Percentiles rank a stretch among this genome's conserved stretches.
These are phyloP conservation scores for Umbelopsis sp. DNA, from an alignment of 192 early-diverging fungal species.

Conservation along the genomic window DNA sequence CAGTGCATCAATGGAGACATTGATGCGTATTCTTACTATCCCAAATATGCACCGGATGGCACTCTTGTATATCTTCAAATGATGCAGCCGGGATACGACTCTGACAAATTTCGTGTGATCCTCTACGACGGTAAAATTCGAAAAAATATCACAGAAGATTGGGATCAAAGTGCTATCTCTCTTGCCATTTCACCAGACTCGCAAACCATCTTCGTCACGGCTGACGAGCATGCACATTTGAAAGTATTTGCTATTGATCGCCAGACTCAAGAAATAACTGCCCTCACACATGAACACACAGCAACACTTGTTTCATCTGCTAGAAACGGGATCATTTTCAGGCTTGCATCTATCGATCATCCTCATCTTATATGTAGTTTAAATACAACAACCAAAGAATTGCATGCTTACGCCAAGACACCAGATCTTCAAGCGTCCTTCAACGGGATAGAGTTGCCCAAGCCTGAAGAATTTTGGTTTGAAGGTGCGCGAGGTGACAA, in stretches of 20 bases:
- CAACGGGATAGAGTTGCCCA: constrained; percentile 43
- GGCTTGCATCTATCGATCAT: constrained; percentile 39
- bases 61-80: constrained; percentile 71
- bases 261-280: constrained; percentile 39
- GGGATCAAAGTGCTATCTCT: constrained; percentile 59
- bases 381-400: constrained; percentile 25
- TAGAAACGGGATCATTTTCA: constrained; percentile 43
- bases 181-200: constrained; percentile 59
- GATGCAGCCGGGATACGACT: constrained; percentile 62
- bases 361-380: constrained; percentile 38
- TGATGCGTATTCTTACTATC: constrained; percentile 58
- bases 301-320: constrained; percentile 41
- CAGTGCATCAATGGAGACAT: constrained; percentile 41
- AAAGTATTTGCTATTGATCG: constrained; percentile 61
- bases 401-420: constrained; percentile 26
- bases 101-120: constrained; percentile 67
- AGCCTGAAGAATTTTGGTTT: constrained; percentile 69
- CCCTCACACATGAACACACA: constrained; percentile 46
- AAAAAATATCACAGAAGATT: constrained; percentile 44
- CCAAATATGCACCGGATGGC: constrained; percentile 65
- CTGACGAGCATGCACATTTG: constrained; percentile 61
- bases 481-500: constrained; percentile 51
- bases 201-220: constrained; percentile 54
- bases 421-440: constrained; percentile 47
- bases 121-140: constrained; percentile 46